A percentile compares a stretch with the other conserved stretches of the same genome.
These are phyloP conservation scores for Acorus gramineus DNA, from an alignment of 106 monocot genomes.

Conservation along the genomic window DNA sequence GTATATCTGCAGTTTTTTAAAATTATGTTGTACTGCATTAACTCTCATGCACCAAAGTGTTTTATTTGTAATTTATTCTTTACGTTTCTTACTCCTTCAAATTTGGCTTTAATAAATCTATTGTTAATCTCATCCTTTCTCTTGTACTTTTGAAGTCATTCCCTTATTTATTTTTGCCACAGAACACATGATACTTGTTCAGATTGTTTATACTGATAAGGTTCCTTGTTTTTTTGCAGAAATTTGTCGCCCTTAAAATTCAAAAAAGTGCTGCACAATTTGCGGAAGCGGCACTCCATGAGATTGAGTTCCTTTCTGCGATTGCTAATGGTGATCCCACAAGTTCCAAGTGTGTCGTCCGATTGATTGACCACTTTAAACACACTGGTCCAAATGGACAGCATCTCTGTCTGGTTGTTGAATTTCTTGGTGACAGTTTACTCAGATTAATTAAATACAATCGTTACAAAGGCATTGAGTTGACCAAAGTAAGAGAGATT, in stretches of 20 bases:
- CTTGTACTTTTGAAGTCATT: too few species aligned
- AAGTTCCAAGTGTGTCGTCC: neutral
- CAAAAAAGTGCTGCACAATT: neutral
- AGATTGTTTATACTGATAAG: too few species aligned
- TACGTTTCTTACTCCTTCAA: too few species aligned
- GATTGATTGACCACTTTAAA: neutral
- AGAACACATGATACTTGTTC: too few species aligned
- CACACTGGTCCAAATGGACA: neutral
- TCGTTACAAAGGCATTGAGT: neutral
- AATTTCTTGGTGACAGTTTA: neutral
- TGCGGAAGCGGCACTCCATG: neutral
- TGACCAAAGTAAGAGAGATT: neutral
- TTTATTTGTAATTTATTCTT: too few species aligned
- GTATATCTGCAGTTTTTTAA: too few species aligned
- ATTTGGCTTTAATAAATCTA: too few species aligned
- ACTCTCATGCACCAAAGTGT: too few species aligned
- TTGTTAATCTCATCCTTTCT: too few species aligned
- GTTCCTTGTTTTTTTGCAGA: neutral
- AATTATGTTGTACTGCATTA: too few species aligned
- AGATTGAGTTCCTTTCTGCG: neutral
- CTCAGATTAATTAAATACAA: neutral
- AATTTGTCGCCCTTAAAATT: neutral
- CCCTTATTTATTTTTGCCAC: too few species aligned
- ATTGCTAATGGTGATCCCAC: neutral
- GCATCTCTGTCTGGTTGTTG: neutral